phyloP scores from a whole-genome alignment of 352 stramenopile species.

The Hyaloperonospora arabidopsidis region DNA sequence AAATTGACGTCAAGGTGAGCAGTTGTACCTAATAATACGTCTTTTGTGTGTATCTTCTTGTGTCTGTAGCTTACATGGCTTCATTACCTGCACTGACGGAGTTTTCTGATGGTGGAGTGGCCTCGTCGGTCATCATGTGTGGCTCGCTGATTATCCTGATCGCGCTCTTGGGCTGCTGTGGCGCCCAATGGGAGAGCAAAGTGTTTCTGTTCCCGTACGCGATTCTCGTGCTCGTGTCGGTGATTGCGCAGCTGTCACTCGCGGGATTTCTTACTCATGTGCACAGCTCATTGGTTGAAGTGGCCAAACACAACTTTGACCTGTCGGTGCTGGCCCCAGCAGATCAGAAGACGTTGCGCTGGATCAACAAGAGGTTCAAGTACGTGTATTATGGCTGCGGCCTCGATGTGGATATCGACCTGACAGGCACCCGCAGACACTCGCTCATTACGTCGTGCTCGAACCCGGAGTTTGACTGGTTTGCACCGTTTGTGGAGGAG shows the following conservation, averaged over 20 bases:
- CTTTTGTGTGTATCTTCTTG: conserved; percentile 6
- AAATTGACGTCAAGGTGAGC: conserved; percentile 5
- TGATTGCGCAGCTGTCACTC: conserved; percentile 68
- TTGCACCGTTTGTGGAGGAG: conserved; percentile 58
- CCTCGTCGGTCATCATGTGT: conserved; percentile 73
- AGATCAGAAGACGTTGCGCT: conserved; percentile 59
- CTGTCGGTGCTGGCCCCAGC: conserved; percentile 40
- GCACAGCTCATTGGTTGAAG: conserved; percentile 57
- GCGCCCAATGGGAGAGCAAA: conserved; percentile 81
- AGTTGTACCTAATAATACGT: conserved; percentile 5
- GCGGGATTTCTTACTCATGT: conserved; percentile 78
- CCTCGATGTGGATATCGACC: conserved; percentile 54
- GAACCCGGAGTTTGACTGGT: conserved; percentile 60
- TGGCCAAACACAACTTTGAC: conserved; percentile 66
- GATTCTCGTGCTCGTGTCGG: conserved; percentile 67
- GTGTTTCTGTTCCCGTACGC: conserved; percentile 80
- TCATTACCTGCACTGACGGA: conserved; percentile 69
- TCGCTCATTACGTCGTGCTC: conserved; percentile 44
- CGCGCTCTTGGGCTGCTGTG: conserved; percentile 67
- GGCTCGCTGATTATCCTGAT: conserved; percentile 73
- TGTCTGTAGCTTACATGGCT: conserved; percentile 61
- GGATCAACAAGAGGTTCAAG: conserved; percentile 75
- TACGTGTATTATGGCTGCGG: conserved; percentile 68
- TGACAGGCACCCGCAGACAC: conserved; percentile 30
- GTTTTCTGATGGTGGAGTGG: conserved; percentile 73